Evolutionary conservation across 78 protist genomes (phyloP).

Genomic region (Anaeramoeba flamelloides): DNA sequence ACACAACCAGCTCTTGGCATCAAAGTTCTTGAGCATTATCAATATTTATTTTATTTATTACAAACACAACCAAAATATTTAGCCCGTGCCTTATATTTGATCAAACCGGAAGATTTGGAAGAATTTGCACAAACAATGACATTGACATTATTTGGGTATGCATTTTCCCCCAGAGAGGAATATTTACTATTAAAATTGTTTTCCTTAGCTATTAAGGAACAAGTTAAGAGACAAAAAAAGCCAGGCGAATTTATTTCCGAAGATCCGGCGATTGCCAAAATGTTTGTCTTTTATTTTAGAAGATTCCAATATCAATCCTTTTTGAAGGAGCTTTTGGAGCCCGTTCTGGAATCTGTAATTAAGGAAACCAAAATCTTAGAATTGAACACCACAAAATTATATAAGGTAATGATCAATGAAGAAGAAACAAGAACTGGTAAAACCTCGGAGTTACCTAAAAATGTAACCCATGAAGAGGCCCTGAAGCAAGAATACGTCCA

Average conservation of each 20-base stretch:
- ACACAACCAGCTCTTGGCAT: slow-evolving; percentile 36
- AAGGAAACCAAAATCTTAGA: slow-evolving; percentile 36
- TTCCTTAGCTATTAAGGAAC: slow-evolving; percentile 38
- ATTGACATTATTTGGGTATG: slow-evolving; percentile 53
- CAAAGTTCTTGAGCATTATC: slow-evolving; percentile 30
- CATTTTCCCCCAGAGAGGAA: slow-evolving; percentile 61
- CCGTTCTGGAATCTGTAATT: slow-evolving; percentile 35
- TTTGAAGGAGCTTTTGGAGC: slow-evolving; percentile 47
- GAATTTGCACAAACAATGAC: slow-evolving; percentile 48
- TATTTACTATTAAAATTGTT: slow-evolving; percentile 48
- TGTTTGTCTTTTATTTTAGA: slow-evolving; percentile 50
- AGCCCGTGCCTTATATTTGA: slow-evolving; percentile 29
- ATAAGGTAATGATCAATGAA: slow-evolving; percentile 39
- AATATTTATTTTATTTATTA: slow-evolving; percentile 34
- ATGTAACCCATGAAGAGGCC: slow-evolving; percentile 43
- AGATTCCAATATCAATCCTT: slow-evolving; percentile 13
- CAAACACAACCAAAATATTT: slow-evolving; percentile 38
- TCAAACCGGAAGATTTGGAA: slow-evolving; percentile 45
- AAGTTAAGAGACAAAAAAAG: slow-evolving; percentile 29
- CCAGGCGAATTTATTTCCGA: slow-evolving; percentile 41
- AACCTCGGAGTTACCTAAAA: slow-evolving; percentile 31
- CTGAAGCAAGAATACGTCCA: slow-evolving; percentile 40
- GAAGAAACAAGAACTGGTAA: slow-evolving; percentile 47
- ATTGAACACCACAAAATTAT: slow-evolving; percentile 29
- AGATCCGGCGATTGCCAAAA: slow-evolving; percentile 48